phyloP scores from a whole-genome alignment of 2,329 filamentous ascomycete species.

The Aspergillus quadrilineatus region DNA sequence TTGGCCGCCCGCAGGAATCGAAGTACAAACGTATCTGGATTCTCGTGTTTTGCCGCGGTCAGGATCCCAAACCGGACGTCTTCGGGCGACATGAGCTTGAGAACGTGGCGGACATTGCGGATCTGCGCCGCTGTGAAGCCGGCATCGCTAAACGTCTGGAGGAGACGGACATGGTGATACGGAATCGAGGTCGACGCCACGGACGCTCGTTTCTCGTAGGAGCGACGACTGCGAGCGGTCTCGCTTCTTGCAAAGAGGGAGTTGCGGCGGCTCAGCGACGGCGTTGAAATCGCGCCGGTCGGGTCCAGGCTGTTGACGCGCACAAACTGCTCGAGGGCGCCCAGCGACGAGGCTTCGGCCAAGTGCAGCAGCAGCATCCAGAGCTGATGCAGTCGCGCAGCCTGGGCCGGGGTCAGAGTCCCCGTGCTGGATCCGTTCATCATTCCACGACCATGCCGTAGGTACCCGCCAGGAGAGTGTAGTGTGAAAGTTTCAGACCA shows the following conservation, averaged over 20 bases:
- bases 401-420: constrained; percentile 77
- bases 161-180: constrained; percentile 1
- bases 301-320: constrained; percentile 44
- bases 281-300: constrained; percentile 28
- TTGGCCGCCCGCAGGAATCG: constrained; percentile 79
- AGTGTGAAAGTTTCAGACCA: background rate
- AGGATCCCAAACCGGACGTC: constrained; percentile 76
- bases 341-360: constrained; percentile 56
- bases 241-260: constrained; percentile 31
- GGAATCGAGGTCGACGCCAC: background rate
- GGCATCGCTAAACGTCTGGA: constrained; percentile 11
- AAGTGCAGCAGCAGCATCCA: constrained; percentile 69
- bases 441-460: background rate
- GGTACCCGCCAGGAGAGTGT: background rate
- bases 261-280: constrained; percentile 37
- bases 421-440: constrained; percentile 42
- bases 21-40: constrained; percentile 78
- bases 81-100: constrained; percentile 72
- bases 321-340: constrained; percentile 49
- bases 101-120: constrained; percentile 73
- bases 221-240: constrained; percentile 20
- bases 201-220: background rate
- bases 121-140: constrained; percentile 48
- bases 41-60: constrained; percentile 87
- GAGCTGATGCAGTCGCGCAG: constrained; percentile 77